phyloP scores from a whole-genome alignment of 163 green algal genomes.

The Volvox carteri region DNA sequence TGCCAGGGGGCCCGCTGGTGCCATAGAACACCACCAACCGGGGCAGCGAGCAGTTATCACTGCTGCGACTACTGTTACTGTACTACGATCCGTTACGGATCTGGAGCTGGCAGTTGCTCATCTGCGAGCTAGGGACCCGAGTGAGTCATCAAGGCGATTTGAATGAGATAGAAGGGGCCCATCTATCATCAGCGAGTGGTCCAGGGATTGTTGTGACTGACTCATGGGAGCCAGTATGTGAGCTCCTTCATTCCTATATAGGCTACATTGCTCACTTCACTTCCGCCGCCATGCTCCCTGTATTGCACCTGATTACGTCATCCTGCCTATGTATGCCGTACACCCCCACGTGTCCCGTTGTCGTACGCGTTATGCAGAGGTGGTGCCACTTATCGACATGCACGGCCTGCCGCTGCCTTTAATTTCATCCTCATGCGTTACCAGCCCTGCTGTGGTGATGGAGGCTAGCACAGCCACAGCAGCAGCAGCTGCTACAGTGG shows the following conservation, averaged over 20 bases:
- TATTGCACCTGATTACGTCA: no score
- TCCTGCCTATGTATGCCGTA: no score
- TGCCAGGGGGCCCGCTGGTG: no score
- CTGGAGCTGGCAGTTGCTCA: constrained; percentile 39
- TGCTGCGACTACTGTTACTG: neutral
- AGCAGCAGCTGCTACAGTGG: neutral
- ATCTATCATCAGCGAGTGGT: neutral
- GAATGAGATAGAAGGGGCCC: neutral
- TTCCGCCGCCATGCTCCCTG: neutral
- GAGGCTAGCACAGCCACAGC: neutral
- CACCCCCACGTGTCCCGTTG: no score
- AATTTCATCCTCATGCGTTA: no score
- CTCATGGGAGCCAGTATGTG: neutral
- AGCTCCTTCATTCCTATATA: neutral
- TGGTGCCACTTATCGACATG: constrained; percentile 8
- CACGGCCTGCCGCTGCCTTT: constrained; percentile 32
- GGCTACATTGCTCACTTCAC: neutral
- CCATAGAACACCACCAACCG: no score
- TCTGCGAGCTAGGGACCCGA: neutral
- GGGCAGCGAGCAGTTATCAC: no score
- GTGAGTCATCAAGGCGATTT: neutral
- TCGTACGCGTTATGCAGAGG: neutral
- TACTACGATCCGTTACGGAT: constrained; percentile 21
- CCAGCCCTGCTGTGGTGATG: no score
- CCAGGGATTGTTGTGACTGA: neutral